Evolutionary conservation across 768 basidiomycete species (phyloP).

Genomic region (Hydnum rufescens): DNA sequence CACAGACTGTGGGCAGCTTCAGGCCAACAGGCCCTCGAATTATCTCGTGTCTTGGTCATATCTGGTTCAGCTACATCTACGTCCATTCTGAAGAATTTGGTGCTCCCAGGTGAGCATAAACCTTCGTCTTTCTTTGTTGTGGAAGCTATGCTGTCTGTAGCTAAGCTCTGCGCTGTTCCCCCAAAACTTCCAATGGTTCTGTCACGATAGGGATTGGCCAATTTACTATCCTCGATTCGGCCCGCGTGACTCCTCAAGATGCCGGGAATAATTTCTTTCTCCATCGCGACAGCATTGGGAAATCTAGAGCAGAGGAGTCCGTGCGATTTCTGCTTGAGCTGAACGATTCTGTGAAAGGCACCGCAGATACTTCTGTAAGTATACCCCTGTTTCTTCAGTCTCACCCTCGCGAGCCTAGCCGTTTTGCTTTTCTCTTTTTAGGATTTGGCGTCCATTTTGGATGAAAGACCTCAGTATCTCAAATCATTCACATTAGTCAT

Average conservation of each 20-base stretch:
- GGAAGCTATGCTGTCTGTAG: not conserved
- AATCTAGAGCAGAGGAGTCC: constrained; percentile 58
- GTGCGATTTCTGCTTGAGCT: constrained; percentile 63
- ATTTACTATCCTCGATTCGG: constrained; percentile 73
- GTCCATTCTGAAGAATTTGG: constrained; percentile 86
- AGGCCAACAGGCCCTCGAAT: constrained; percentile 78
- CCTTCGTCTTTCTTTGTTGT: not conserved
- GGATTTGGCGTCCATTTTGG: constrained; percentile 25
- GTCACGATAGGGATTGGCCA: constrained; percentile 46
- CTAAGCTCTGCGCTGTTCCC: not conserved
- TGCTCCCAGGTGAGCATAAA: constrained; percentile 45
- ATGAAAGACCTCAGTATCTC: constrained; percentile 32
- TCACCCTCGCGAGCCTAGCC: not conserved
- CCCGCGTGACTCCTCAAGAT: constrained; percentile 43
- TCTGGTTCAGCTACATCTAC: constrained; percentile 69
- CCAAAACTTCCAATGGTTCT: not conserved
- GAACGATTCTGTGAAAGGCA: constrained; percentile 68
- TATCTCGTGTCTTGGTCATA: constrained; percentile 61
- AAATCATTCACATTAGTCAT: constrained; percentile 60
- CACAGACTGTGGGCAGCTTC: constrained; percentile 90
- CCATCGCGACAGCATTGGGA: constrained; percentile 43
- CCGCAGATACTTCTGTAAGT: constrained; percentile 32
- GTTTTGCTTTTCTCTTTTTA: not conserved
- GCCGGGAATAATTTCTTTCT: constrained; percentile 96
- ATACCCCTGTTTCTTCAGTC: not conserved